These are phyloP conservation scores for Coffea humblotiana DNA, from an alignment of 305 asterid genomes.

Conservation along the genomic window DNA sequence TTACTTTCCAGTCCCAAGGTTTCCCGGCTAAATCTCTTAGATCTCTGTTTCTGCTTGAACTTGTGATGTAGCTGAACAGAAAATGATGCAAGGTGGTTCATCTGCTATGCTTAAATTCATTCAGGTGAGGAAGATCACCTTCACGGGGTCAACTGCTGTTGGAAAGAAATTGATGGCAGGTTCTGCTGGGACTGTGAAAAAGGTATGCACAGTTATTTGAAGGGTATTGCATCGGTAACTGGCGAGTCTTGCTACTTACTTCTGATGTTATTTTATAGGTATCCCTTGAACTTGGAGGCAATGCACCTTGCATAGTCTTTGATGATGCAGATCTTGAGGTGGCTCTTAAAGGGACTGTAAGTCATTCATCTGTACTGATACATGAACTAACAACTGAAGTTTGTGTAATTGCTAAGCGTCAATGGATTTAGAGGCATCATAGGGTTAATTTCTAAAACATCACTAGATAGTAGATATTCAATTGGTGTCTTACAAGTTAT, in stretches of 20 bases:
- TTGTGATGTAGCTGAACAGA: conserved; percentile 4
- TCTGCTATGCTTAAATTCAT: conserved; percentile 21
- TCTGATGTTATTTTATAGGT: conserved; percentile 45
- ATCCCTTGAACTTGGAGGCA: conserved; percentile 98
- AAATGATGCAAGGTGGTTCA: conserved; percentile 4
- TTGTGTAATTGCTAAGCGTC: not conserved
- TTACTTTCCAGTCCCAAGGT: conserved; percentile 82
- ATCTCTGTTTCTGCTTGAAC: not conserved
- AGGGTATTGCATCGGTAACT: not conserved
- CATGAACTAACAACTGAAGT: not conserved
- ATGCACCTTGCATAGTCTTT: conserved; percentile 95
- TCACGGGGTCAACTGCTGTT: conserved; percentile 97
- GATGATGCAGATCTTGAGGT: conserved; percentile 98
- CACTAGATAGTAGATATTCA: too few species aligned
- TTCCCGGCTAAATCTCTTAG: conserved; percentile 2
- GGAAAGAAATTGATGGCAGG: conserved; percentile 97
- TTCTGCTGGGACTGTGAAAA: conserved; percentile 88
- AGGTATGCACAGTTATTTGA: conserved; percentile 42
- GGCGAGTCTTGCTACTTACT: conserved; percentile 17
- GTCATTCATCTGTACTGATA: conserved; percentile 24
- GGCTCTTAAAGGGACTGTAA: conserved; percentile 92
- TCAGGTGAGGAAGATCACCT: conserved; percentile 90
- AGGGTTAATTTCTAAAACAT: not conserved
- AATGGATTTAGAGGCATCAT: not conserved
- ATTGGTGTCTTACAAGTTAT: not conserved